These are phyloP conservation scores for Stipa capillata DNA, from an alignment of 176 grass and related monocot genomes.

Conservation along the genomic window DNA sequence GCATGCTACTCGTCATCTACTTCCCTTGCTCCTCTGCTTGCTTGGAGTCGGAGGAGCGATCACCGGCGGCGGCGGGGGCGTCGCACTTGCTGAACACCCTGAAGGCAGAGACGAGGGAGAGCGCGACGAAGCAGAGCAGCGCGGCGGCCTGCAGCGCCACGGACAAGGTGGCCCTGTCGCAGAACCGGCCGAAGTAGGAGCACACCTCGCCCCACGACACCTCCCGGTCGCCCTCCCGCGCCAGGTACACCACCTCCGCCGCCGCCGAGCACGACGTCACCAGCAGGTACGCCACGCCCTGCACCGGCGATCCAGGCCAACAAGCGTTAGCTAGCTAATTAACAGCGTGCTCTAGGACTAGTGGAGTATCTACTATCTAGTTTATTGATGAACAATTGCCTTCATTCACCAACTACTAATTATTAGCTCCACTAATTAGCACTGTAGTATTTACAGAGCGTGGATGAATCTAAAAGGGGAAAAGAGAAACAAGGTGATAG, in stretches of 20 bases:
- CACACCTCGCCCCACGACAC: constrained; percentile 92
- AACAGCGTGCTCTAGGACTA: neutral
- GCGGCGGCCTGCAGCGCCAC: constrained; percentile 58
- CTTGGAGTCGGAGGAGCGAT: neutral
- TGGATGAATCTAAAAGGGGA: neutral
- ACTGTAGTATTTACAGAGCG: neutral
- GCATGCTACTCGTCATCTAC: neutral
- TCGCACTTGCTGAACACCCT: constrained; percentile 60
- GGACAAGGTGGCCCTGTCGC: constrained; percentile 56
- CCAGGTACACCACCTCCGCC: constrained; percentile 72
- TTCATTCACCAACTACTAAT: neutral
- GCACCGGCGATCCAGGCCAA: neutral
- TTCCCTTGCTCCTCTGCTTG: constrained; percentile 19
- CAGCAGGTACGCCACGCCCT: constrained; percentile 67
- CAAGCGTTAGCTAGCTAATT: too few relatives aligned
- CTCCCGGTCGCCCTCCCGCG: constrained; percentile 45
- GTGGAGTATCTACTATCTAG: too few relatives aligned
- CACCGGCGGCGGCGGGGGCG: neutral
- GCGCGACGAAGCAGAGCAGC: constrained; percentile 60
- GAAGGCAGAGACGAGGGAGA: constrained; percentile 65
- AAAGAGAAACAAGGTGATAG: too few relatives aligned
- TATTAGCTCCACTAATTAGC: too few relatives aligned
- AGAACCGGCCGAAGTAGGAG: constrained; percentile 89
- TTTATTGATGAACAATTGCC: neutral
- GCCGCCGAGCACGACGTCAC: constrained; percentile 73